phyloP scores from a whole-genome alignment of 2,329 filamentous ascomycete species.

The Penicillium polonicum region DNA sequence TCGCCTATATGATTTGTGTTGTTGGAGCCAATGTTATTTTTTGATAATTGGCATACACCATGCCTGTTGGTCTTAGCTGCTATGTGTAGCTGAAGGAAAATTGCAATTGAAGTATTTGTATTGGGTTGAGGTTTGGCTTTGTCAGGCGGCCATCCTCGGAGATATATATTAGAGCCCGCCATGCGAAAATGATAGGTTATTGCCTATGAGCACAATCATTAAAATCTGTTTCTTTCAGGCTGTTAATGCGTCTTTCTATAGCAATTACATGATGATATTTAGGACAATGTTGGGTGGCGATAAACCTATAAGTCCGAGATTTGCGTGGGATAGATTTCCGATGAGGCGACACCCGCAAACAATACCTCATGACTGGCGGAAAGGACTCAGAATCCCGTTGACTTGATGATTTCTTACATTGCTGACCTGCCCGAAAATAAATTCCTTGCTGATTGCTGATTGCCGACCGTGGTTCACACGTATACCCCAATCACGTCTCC shows the following conservation, averaged over 20 bases:
- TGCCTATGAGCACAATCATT: slow-evolving; percentile 10
- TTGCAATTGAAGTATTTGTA: background rate
- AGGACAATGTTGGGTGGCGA: background rate
- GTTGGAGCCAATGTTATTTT: background rate
- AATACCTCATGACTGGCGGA: background rate
- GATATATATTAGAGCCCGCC: background rate
- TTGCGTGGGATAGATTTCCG: slow-evolving; percentile 8
- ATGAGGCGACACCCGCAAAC: background rate
- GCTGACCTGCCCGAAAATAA: background rate
- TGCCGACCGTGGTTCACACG: slow-evolving; percentile 1
- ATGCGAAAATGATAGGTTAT: background rate
- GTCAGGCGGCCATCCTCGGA: accelerated
- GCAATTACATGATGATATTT: background rate
- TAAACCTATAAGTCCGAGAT: background rate
- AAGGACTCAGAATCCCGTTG: background rate
- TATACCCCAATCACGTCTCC: slow-evolving; percentile 1
- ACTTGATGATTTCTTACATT: background rate
- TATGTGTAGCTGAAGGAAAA: background rate
- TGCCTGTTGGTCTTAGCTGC: background rate
- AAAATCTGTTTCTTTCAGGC: background rate
- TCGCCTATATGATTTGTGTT: background rate
- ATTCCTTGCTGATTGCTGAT: background rate
- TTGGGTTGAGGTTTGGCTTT: background rate
- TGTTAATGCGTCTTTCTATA: background rate
- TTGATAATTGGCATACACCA: too few relatives aligned